These are phyloP conservation scores for Candida suzukii DNA, from an alignment of 805 yeast genomes.

Conservation along the genomic window DNA sequence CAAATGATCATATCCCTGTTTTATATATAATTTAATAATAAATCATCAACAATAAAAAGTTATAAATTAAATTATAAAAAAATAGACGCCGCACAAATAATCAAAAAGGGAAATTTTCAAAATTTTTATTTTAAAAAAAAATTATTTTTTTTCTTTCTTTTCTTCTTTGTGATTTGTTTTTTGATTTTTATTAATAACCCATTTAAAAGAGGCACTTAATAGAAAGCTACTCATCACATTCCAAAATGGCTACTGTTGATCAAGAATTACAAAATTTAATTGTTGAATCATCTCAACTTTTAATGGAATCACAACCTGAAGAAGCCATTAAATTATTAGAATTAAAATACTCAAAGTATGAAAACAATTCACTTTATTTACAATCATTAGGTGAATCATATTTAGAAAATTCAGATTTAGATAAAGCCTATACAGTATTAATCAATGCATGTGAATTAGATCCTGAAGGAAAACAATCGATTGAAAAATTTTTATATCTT, in stretches of 20 bases:
- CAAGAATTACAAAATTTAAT: constrained; percentile 10
- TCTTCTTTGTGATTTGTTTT: too few relatives aligned
- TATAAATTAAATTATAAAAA: too few relatives aligned
- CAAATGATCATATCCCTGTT: too few relatives aligned
- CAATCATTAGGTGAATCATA: constrained; percentile 69
- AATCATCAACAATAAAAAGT: too few relatives aligned
- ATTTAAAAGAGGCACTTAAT: too few relatives aligned
- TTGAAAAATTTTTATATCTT: constrained; percentile 79
- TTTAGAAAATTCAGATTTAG: constrained; percentile 75
- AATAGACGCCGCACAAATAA: too few relatives aligned
- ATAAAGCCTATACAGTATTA: constrained; percentile 63
- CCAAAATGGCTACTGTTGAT: neutral
- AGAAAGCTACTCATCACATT: too few relatives aligned
- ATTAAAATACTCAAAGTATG: constrained; percentile 27
- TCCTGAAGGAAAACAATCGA: constrained; percentile 55
- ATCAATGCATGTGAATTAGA: constrained; percentile 60
- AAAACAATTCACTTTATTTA: constrained; percentile 36
- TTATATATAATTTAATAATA: too few relatives aligned
- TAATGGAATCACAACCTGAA: constrained; percentile 44
- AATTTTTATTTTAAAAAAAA: too few relatives aligned
- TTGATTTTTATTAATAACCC: too few relatives aligned
- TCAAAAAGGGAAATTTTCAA: too few relatives aligned
- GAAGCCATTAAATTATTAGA: constrained; percentile 43
- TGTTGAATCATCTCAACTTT: constrained; percentile 34
- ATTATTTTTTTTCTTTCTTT: too few relatives aligned